Conservation (phyloP, 2,329 filamentous ascomycete genomes). For the Helotiales sp. region DNA sequence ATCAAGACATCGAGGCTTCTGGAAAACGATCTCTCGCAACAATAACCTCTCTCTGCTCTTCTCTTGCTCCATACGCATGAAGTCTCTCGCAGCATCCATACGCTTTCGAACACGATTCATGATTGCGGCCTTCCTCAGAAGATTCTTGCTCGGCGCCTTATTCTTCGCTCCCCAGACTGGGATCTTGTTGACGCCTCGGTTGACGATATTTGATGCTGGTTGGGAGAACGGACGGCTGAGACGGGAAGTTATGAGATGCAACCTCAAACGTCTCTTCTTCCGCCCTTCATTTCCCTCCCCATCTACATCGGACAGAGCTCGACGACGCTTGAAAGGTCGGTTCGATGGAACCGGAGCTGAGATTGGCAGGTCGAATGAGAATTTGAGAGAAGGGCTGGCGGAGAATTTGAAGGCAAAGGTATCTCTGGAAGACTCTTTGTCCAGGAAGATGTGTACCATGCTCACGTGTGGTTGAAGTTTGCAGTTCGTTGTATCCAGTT, state of each 20-base stretch:
- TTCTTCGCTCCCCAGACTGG: constrained; percentile 52
- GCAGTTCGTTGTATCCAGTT: constrained; percentile 4
- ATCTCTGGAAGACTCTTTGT: constrained; percentile 29
- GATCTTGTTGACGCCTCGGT: constrained; percentile 56
- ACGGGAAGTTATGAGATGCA: constrained; percentile 69
- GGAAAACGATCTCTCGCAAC: constrained; percentile 37
- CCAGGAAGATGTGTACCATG: constrained; percentile 39
- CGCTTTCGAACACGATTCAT: constrained; percentile 63
- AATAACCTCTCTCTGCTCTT: constrained; percentile 31
- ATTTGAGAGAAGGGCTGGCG: constrained; percentile 41
- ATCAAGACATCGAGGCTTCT: constrained; percentile 38
- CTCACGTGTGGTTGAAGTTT: constrained; percentile 30
- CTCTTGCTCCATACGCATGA: constrained; percentile 36
- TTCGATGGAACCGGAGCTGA: constrained; percentile 28
- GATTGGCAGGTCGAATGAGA: constrained; percentile 44
- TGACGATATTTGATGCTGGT: constrained; percentile 72
- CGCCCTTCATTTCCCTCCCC: constrained; percentile 39
- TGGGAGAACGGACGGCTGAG: constrained; percentile 72
- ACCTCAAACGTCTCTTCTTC: constrained; percentile 71
- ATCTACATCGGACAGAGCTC: constrained; percentile 44
- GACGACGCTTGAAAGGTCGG: constrained; percentile 41
- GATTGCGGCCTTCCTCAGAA: constrained; percentile 68
- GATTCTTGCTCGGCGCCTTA: constrained; percentile 52
- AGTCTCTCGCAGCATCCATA: constrained; percentile 44
- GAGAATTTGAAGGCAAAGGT: constrained; percentile 47